These are phyloP conservation scores for Nannochloris sp. DNA, from an alignment of 139 green algal species.

Conservation along the genomic window DNA sequence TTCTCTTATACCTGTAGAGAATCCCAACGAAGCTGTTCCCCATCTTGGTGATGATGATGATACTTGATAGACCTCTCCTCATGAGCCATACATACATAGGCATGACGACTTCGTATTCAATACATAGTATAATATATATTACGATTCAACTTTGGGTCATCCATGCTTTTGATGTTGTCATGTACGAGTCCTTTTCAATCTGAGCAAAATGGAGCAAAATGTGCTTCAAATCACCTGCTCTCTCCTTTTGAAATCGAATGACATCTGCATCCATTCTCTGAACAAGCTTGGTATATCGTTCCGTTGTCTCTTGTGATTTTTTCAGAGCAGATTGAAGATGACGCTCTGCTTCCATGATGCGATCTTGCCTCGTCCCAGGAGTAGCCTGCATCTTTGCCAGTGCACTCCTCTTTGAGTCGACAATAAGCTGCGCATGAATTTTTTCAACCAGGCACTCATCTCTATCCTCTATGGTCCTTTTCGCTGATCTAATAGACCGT, in stretches of 20 bases:
- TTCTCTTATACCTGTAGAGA: no score
- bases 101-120: no score
- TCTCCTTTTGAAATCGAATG: slow-evolving; percentile 70
- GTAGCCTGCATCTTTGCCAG: slow-evolving; percentile 66
- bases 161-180: slow-evolving; percentile 51
- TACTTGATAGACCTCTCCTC: no score
- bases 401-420: slow-evolving; percentile 57
- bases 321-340: slow-evolving; percentile 54
- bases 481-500: slow-evolving; percentile 51
- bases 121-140: no score
- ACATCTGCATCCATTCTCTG: slow-evolving; percentile 76
- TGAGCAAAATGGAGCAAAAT: slow-evolving; percentile 75
- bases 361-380: slow-evolving; percentile 51
- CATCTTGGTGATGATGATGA: no score
- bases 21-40: no score
- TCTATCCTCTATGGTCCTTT: slow-evolving; percentile 58
- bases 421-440: slow-evolving; percentile 38
- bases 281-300: slow-evolving; percentile 47
- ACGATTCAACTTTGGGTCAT: neutral
- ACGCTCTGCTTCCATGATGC: slow-evolving; percentile 58
- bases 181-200: slow-evolving; percentile 32
- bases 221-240: slow-evolving; percentile 54
- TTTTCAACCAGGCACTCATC: slow-evolving; percentile 36
- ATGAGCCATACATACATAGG: no score
- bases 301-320: slow-evolving; percentile 37